Conservation (phyloP, 2,329 filamentous ascomycete genomes). For the Coniochaeta ligniaria region DNA sequence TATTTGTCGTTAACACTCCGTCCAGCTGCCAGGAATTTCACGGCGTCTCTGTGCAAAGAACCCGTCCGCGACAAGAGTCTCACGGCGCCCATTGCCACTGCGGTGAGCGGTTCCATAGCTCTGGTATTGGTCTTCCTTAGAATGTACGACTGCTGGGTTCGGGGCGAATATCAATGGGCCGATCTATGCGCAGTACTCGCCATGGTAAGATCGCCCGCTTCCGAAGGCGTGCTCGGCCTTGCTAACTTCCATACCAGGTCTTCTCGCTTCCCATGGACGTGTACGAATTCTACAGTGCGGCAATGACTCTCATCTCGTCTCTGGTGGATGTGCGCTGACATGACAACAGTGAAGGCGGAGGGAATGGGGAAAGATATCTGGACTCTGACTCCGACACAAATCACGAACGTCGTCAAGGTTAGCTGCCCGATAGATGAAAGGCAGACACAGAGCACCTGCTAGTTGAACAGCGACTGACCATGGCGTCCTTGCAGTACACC, state of each 20-base stretch:
- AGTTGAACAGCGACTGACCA: background rate
- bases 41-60: background rate
- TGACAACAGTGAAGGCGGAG: background rate
- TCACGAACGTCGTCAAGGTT: conserved; percentile 4
- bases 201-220: background rate
- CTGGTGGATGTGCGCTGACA: background rate
- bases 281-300: background rate
- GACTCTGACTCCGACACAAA: background rate
- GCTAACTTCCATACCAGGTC: background rate
- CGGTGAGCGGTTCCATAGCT: background rate
- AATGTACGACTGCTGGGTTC: background rate
- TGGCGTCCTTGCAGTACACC: conserved; percentile 1
- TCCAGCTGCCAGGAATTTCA: background rate
- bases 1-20: background rate
- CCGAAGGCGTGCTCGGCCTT: background rate
- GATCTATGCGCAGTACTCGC: background rate
- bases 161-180: background rate
- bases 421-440: background rate
- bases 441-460: background rate
- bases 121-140: background rate
- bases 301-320: background rate
- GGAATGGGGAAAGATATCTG: background rate
- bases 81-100: background rate
- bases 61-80: background rate
- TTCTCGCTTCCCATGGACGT: background rate